Evolutionary conservation across 164 flowering plant species (phyloP), one percentile per base, ranked within the genome.

Genomic region (Vitis amurensis): DNA sequence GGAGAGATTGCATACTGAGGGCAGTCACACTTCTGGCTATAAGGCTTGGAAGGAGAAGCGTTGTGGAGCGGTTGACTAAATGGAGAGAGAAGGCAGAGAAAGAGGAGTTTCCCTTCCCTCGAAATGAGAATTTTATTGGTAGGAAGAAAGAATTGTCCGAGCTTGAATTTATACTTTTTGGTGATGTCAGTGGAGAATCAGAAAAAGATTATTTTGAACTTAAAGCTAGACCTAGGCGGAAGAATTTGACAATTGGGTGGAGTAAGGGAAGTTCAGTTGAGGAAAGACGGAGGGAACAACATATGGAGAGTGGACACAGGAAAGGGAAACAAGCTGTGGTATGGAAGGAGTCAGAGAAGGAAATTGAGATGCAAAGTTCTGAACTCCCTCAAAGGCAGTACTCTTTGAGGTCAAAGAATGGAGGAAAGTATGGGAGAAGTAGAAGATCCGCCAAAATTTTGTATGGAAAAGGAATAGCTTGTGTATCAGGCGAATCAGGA

Each of bases 331-430:
- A 95, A 62, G 89, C 91, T 56, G 80, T 91, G 4, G 74, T 88
- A 16, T 95, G 99, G 99, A 95, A 83, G 74, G 99, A 95, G 75
- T 89, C 93, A 11, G 94, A 86, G 52, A 90, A 89, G 82, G 99
- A 93, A 72, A 95, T 95, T 48, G 99, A 95, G 77, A 90, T 95
- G 98, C 90, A 85, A 60, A 82, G 80, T 67, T 56, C 65, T 8
- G 86, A 81, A 15, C 63, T 77, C 81, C 72, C 86, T 74, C 79
- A 81, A 44, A 61, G 27, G 68, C 86, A 81, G 49, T 70, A 72
- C 61, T 81, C 68, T 5, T 49, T 71, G 9, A 83, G 74, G 73
- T 44, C 76, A 19, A 89, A 82, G 68, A 76, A 56, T 68, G 75
- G 77, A 61, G 81, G 80, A 76, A 83, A 83, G 61, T 71, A 80